Evolutionary conservation across 1,284 basidiomycete genomes (phyloP).

Genomic region (Apiotrichum laibachii): DNA sequence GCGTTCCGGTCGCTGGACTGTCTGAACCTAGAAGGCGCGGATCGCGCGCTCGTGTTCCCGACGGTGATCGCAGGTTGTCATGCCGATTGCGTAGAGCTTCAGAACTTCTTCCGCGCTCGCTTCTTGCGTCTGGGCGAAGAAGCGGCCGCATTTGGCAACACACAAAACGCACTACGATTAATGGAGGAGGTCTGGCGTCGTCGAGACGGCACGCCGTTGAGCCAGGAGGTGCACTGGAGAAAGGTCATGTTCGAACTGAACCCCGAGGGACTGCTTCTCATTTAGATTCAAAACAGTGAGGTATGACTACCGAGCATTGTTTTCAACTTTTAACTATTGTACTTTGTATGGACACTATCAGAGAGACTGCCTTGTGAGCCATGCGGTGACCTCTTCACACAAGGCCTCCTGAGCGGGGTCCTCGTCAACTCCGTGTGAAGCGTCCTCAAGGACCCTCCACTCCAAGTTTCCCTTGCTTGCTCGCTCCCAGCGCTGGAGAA

Average conservation of each 20-base stretch:
- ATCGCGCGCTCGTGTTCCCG: conserved; percentile 64
- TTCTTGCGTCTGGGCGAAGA: conserved; percentile 57
- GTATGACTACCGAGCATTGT: too few relatives aligned
- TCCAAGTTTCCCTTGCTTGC: conserved; percentile 26
- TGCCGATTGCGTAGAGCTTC: conserved; percentile 42
- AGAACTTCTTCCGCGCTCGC: conserved; percentile 54
- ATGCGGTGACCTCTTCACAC: conserved; percentile 26
- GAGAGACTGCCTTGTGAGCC: conserved; percentile 22
- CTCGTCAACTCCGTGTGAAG: conserved; percentile 30
- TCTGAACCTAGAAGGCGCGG: conserved; percentile 54
- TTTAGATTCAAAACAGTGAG: conserved; percentile 6
- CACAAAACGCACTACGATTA: conserved; percentile 58
- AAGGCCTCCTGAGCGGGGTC: conserved; percentile 18
- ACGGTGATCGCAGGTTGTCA: conserved; percentile 31
- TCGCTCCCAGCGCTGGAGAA: conserved; percentile 7
- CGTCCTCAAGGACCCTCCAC: conserved; percentile 29
- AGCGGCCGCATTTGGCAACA: conserved; percentile 58
- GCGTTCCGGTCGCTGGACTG: conserved; percentile 53
- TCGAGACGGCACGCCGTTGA: conserved; percentile 23
- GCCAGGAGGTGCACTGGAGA: conserved; percentile 22
- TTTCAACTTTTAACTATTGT: background rate
- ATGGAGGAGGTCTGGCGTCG: conserved; percentile 62
- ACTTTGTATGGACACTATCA: background rate
- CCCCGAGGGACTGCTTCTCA: conserved; percentile 28
- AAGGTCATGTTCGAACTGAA: conserved; percentile 28